A percentile compares a stretch with the other conserved stretches of the same genome.
Evolutionary conservation across 177 flowering plant species (phyloP).

Genomic region (Vitis hybrid): DNA sequence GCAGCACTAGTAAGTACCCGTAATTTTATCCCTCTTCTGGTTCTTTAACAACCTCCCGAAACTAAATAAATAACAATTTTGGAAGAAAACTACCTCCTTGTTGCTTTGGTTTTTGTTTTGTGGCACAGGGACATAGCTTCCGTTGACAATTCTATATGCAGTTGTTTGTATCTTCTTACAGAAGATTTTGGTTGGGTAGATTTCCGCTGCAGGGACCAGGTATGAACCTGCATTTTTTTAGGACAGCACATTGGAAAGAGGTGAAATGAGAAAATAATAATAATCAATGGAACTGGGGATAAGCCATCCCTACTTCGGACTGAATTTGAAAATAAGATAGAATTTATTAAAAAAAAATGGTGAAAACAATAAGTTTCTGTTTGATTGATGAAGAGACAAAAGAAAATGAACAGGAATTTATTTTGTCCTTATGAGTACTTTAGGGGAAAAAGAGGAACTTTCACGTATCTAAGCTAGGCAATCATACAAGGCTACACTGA

Average conservation of each 20-base stretch:
- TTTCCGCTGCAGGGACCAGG: slow-evolving; percentile 15
- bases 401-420: too few species aligned
- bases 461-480: too few species aligned
- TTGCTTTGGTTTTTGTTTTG: slow-evolving; percentile 21
- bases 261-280: not conserved
- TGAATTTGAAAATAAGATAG: not conserved
- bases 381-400: too few species aligned
- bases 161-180: slow-evolving; percentile 52
- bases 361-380: too few species aligned
- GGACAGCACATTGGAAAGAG: not conserved
- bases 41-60: not conserved
- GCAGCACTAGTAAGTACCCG: too few species aligned
- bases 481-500: too few species aligned
- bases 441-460: too few species aligned
- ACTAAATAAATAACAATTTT: not conserved
- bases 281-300: not conserved
- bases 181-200: slow-evolving; percentile 31
- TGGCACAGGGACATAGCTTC: slow-evolving; percentile 49
- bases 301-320: not conserved
- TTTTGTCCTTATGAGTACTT: too few species aligned
- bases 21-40: not conserved
- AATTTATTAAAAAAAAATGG: not conserved
- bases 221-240: slow-evolving; percentile 25
- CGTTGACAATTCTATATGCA: slow-evolving; percentile 46
- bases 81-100: slow-evolving; percentile 24